Conservation (phyloP, 1,284 basidiomycete genomes). For the Papiliotrema terrestris region DNA sequence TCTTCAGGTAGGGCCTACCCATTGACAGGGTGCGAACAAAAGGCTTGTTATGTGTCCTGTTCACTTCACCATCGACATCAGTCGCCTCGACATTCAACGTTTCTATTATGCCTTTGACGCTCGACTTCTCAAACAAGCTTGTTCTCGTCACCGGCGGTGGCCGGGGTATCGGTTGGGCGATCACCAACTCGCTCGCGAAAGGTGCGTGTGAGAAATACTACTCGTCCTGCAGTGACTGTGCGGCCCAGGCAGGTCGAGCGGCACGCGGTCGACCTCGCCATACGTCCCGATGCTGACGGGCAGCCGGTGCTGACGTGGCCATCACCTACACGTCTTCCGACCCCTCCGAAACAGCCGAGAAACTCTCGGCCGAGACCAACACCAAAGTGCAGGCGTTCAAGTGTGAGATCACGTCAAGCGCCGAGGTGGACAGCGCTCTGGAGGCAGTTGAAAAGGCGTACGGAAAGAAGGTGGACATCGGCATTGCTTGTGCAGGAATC, state of each 20-base stretch:
- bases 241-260: no score
- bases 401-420: constrained; percentile 26
- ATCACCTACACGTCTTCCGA: constrained; percentile 46
- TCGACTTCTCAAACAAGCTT: constrained; percentile 34
- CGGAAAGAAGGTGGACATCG: constrained; percentile 36
- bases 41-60: background rate
- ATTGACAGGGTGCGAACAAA: no score
- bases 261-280: background rate
- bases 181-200: constrained; percentile 26
- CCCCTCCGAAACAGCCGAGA: constrained; percentile 19
- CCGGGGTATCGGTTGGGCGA: constrained; percentile 31
- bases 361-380: constrained; percentile 23
- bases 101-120: constrained; percentile 17
- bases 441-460: constrained; percentile 37
- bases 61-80: background rate
- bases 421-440: constrained; percentile 22
- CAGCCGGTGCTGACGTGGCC: constrained; percentile 37
- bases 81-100: constrained; percentile 30
- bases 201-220: constrained; percentile 11
- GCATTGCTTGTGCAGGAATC: constrained; percentile 34
- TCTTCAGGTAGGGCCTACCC: no score
- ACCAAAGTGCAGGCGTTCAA: constrained; percentile 35
- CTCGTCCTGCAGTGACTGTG: no score
- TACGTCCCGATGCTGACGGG: background rate
- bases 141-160: constrained; percentile 36